Evolutionary conservation across 208 protist species (phyloP).

Genomic region (Acanthamoeba culbertsoni): DNA sequence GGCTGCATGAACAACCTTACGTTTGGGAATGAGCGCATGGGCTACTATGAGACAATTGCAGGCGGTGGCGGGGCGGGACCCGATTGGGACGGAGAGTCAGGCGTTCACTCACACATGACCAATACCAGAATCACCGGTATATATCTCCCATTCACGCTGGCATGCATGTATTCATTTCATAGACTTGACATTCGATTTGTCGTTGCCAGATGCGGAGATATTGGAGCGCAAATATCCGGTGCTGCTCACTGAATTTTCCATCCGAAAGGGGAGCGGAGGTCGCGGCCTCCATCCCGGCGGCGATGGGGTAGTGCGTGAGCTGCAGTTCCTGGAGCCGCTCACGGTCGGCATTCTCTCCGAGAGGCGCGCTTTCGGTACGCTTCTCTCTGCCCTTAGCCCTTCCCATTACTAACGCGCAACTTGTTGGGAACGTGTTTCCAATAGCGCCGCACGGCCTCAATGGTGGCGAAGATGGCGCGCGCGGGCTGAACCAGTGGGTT

Average conservation of each 20-base stretch:
- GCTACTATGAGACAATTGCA: slow-evolving; percentile 96
- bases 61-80: slow-evolving; percentile 92
- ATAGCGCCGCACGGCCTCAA: slow-evolving; percentile 85
- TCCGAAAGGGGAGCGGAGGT: slow-evolving; percentile 89
- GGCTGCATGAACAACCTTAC: slow-evolving; percentile 96
- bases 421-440: neutral
- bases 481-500: slow-evolving; percentile 77
- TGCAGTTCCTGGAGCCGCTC: slow-evolving; percentile 85
- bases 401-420: neutral
- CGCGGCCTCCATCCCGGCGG: slow-evolving; percentile 85
- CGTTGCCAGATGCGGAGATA: slow-evolving; percentile 83
- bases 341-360: slow-evolving; percentile 91
- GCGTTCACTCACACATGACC: slow-evolving; percentile 96
- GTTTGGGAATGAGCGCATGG: slow-evolving; percentile 87
- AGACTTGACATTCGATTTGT: neutral
- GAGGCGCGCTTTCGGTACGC: slow-evolving; percentile 83
- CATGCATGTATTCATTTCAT: neutral
- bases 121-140: slow-evolving; percentile 93
- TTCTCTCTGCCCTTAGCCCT: neutral
- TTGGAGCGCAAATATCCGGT: slow-evolving; percentile 93
- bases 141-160: neutral
- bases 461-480: slow-evolving; percentile 84
- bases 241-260: slow-evolving; percentile 86
- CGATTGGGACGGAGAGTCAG: slow-evolving; percentile 85
- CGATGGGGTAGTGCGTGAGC: slow-evolving; percentile 91